A percentile compares a stretch with the other conserved stretches of the same genome.
Evolutionary conservation across 331 rosid species (phyloP).

Genomic region (Rosa hybrid): DNA sequence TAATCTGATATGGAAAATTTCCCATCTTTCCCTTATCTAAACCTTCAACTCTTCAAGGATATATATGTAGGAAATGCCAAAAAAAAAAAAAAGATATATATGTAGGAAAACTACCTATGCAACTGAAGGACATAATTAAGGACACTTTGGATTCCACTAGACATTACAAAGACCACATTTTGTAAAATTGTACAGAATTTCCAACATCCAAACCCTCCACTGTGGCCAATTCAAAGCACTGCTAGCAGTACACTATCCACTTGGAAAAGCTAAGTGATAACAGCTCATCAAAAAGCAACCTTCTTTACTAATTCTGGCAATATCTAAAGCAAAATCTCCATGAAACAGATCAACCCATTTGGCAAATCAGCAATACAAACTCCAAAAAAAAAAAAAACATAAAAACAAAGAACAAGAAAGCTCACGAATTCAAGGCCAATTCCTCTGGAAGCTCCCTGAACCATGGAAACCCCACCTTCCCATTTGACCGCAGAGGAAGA

Average conservation of each 20-base stretch:
- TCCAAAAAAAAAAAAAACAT: not conserved
- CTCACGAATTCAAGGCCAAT: slow-evolving; percentile 92
- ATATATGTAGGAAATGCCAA: not conserved
- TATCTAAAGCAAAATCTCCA: not conserved
- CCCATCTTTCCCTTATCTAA: not conserved
- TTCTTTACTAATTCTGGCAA: not conserved
- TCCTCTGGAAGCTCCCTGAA: slow-evolving; percentile 96
- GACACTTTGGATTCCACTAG: not conserved
- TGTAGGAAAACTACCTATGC: not conserved
- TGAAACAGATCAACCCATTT: slow-evolving; percentile 6
- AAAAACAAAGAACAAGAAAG: not conserved
- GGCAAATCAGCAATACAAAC: not conserved
- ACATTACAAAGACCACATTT: not conserved
- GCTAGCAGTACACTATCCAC: not conserved
- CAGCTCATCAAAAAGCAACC: not conserved
- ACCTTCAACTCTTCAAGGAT: not conserved
- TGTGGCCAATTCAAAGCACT: not conserved
- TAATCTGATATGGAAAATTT: not conserved
- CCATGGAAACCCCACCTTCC: slow-evolving; percentile 78
- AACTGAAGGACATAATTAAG: not conserved
- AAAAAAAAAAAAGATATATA: not conserved
- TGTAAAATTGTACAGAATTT: too few species aligned
- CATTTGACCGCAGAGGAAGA: slow-evolving; percentile 47
- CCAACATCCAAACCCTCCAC: not conserved
- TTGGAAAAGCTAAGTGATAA: not conserved